A percentile compares a stretch with the other conserved stretches of the same genome.
Evolutionary conservation across 1,139 yeast species (phyloP).

Genomic region (Zygosaccharomyces pseudobailii): DNA sequence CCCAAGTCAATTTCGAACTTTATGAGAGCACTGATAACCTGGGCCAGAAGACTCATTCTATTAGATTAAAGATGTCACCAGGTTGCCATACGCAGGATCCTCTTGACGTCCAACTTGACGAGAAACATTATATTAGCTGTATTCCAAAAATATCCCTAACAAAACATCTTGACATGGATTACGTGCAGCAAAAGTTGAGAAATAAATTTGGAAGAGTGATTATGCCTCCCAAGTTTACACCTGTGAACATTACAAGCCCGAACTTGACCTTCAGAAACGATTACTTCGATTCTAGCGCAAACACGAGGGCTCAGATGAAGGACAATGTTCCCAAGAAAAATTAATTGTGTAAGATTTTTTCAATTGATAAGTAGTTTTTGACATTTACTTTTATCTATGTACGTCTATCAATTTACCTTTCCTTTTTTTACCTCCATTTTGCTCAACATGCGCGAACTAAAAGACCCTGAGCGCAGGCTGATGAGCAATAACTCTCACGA

Average conservation of each 20-base stretch:
- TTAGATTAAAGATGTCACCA: constrained; percentile 85
- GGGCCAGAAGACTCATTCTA: constrained; percentile 76
- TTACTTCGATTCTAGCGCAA: background rate
- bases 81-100: constrained; percentile 99
- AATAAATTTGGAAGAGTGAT: constrained; percentile 82
- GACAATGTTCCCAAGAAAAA: background rate
- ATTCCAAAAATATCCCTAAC: constrained; percentile 88
- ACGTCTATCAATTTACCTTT: too few relatives aligned
- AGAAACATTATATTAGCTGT: constrained; percentile 93
- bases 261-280: constrained; percentile 32
- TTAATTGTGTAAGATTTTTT: background rate
- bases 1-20: constrained; percentile 90
- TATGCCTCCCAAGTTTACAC: constrained; percentile 85
- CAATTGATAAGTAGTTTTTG: background rate
- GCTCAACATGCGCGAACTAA: too few relatives aligned
- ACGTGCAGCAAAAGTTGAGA: constrained; percentile 76
- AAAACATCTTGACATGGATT: constrained; percentile 87
- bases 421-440: too few relatives aligned
- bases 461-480: too few relatives aligned
- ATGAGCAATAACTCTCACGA: too few relatives aligned
- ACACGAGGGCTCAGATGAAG: background rate
- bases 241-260: constrained; percentile 81
- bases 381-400: background rate
- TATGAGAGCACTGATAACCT: constrained; percentile 73
- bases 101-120: constrained; percentile 90